Percentiles rank a stretch among this genome's conserved stretches.
Conservation (phyloP, 495 filamentous ascomycete genomes). For the Podospora pseudopauciseta region DNA sequence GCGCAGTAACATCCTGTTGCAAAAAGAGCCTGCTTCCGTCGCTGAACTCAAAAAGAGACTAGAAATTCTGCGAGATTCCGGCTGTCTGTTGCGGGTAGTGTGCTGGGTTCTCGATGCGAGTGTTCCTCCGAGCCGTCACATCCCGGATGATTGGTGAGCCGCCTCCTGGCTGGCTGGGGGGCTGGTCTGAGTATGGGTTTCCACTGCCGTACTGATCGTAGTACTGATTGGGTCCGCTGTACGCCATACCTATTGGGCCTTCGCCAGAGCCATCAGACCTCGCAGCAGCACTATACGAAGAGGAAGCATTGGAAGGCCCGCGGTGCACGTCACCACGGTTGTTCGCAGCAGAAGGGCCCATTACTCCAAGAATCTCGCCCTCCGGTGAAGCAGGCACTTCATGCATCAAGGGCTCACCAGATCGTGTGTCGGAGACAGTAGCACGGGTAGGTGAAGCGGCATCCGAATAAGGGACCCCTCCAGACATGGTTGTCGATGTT, state of each 20-base stretch:
- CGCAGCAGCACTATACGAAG: constrained; percentile 81
- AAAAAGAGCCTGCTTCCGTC: background rate
- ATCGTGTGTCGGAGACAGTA: constrained; percentile 68
- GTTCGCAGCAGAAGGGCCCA: constrained; percentile 66
- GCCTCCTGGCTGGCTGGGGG: constrained; percentile 34
- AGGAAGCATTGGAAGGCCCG: constrained; percentile 93
- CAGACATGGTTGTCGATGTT: constrained; percentile 81
- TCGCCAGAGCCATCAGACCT: constrained; percentile 83
- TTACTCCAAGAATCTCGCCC: constrained; percentile 62
- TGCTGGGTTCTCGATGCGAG: constrained; percentile 83
- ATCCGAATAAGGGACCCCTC: constrained; percentile 75
- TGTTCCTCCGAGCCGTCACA: constrained; percentile 85
- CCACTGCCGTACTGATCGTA: constrained; percentile 54
- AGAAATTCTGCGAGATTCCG: constrained; percentile 98
- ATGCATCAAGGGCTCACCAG: constrained; percentile 62
- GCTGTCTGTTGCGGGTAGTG: constrained; percentile 88
- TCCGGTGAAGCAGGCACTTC: constrained; percentile 59
- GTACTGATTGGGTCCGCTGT: constrained; percentile 40
- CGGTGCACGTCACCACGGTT: constrained; percentile 73
- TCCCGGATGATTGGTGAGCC: constrained; percentile 87
- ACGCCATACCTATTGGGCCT: constrained; percentile 48
- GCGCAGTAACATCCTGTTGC: constrained; percentile 3
- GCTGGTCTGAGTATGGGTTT: constrained; percentile 43
- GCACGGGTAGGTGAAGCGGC: constrained; percentile 67
- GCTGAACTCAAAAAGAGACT: constrained; percentile 18